Base-by-base conservation (phyloP, 805 yeast genomes). In the Zygoascus tannicola region DNA sequence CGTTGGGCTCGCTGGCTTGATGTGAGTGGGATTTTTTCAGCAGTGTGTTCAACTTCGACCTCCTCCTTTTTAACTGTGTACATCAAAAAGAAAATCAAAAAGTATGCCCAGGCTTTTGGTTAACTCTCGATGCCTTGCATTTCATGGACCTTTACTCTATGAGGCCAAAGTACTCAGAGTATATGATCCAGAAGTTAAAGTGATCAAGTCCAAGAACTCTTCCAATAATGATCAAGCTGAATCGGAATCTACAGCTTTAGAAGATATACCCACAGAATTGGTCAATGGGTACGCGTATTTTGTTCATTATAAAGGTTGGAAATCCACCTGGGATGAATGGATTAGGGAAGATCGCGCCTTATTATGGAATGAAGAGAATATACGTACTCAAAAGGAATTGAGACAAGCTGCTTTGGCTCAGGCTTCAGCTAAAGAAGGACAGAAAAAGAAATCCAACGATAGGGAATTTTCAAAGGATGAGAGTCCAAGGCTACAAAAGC, bases 311-410 rank as follows among this genome's bases (percentile, higher is more conserved):
- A 82, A 81, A 53, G 97, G 98, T 2, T 90, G 98, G 98, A 90
- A 88, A 56, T 64, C 80, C 15, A 79, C 87, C 46, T 90, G 96
- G 95, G 97, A 90, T 59, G 98, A 90, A 62, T 90, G 98, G 98
- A 90, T 90, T 1, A 73, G 75, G 1, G 62, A 64, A 5, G 79
- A 76, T 33, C 66, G 97, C 30, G 73, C 90, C 4, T 67, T 85
- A 56, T 81, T 77, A 50, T 70, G 69, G 56, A 82, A 73, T 40
- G 80, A 76, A 23, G 94, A 81, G 50, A 86, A 83, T 55, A 53
- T 81, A 43, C 66, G 71, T 40, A 63, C 76, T 41, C 85, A 81
- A 60, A 75, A 78, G 51, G 79, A 75, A 48, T 63, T 85, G 50
- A 74, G 75, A 47, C 64, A 64, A 26, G 73, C 71, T 18, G 74